Evolutionary conservation across 805 yeast species (phyloP), one percentile per base, ranked within the genome.

Genomic region (Candida tibetensis): DNA sequence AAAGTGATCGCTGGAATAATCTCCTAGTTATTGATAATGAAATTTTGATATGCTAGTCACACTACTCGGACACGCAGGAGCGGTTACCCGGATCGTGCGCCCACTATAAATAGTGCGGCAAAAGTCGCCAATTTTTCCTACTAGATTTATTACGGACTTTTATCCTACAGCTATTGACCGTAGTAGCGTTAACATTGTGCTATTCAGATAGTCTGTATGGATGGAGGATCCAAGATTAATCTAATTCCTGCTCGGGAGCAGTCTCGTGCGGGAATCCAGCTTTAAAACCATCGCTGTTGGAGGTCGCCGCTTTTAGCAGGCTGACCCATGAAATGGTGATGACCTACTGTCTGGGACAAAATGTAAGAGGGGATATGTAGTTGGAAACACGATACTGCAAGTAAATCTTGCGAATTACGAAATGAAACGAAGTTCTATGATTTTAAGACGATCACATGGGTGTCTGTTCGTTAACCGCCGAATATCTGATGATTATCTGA

Each of bases 231-330:
- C 60, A 32, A 61, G 57, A 64, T 37, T 27, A 48, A 56, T 34
- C 44, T 37, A 45, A 34, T 42, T 28, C 21, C 21, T 26, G 27
- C 33, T 30, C 17, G 32, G 47, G 45, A 43, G 47, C 41, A 46
- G 49, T 42, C 44, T 35, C 31, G 27, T 34, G 25, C 15, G 27
- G 15, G 34, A 30, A 39, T 37, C 64, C 93, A 81, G 79, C 87
- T 82, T 84, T 86, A 88, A 88, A 88, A 88, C 96, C 96, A 88
- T 88, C 88, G 95, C 90, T 79, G 86, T 82, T 82, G 63, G 89
- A 87, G 95, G 95, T 83, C 82, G 88, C 87, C 82, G 72, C 73
- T 68, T 50, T 60, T 72, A 74, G 31, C 42, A 19, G 47, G 49
- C 46, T 33, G 47, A 42, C 39, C 50, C 52, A 48, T 48, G 52